phyloP scores from a whole-genome alignment of 2,329 filamentous ascomycete species.

The Penicillium sp. region DNA sequence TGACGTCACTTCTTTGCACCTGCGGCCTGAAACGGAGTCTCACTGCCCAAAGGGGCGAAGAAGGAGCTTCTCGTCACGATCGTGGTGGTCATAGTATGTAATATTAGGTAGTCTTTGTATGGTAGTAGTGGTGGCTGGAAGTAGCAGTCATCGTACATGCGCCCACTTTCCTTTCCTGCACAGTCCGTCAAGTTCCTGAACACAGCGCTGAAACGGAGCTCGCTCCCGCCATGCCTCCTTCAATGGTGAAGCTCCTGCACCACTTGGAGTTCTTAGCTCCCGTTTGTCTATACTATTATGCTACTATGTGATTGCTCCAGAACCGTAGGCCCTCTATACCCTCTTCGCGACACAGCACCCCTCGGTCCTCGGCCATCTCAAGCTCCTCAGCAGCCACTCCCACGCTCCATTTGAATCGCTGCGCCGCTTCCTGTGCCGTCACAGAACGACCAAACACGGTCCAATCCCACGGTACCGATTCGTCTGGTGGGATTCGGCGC shows the following conservation, averaged over 20 bases:
- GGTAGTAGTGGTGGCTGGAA: neutral
- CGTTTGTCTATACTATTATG: neutral
- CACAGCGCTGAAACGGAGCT: too few species aligned
- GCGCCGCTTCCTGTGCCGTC: conserved; percentile 84
- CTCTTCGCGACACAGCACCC: conserved; percentile 85
- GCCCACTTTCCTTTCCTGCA: neutral
- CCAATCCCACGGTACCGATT: conserved; percentile 75
- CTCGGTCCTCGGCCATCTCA: conserved; percentile 94
- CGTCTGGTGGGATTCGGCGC: conserved; percentile 64
- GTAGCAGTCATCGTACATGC: conserved; percentile 2
- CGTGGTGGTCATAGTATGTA: too few species aligned
- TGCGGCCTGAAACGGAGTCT: neutral
- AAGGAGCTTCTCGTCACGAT: neutral
- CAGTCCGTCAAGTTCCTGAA: neutral
- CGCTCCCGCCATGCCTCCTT: neutral
- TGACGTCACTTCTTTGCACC: conserved; percentile 14
- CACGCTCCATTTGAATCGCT: conserved; percentile 94
- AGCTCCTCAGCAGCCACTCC: conserved; percentile 94
- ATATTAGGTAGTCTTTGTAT: neutral
- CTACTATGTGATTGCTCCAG: conserved; percentile 72
- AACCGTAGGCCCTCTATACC: conserved; percentile 88
- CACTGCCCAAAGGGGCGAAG: neutral
- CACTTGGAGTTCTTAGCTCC: neutral
- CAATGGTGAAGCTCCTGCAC: neutral
- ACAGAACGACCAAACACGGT: conserved; percentile 76